Evolutionary conservation across 352 stramenopile species (phyloP), one percentile per base, ranked within the genome.

Genomic region (Phytophthora chlamydospora): DNA sequence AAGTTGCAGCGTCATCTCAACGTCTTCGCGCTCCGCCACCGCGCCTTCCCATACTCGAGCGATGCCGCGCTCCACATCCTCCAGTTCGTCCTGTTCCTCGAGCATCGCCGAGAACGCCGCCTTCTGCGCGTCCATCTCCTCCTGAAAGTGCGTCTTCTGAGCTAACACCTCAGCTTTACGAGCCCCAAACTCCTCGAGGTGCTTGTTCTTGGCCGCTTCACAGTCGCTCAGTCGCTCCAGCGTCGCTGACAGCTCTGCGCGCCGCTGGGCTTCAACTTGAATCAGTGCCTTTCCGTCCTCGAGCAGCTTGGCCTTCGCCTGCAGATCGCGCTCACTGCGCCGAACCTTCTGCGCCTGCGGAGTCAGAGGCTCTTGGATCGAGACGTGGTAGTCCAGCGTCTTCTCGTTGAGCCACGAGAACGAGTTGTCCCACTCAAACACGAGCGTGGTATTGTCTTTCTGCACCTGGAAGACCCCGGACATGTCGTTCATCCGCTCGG

Each of bases 321-420:
- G 49, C 6, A 86, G 35, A 2, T 60, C 42, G 2, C 66, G 68
- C 52, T 77, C 65, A 21, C 73, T 63, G 6, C 52, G 57, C n/a
- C 75, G 71, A 6, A 79, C 43, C 12, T 72, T 44, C 51, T 85
- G 51, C 41, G 76, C 73, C 33, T 73, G 61, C 2, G 47, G 49
- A 6, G 73, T 73, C 31, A 92, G 49, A 9, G 73, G 85, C 44
- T 91, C 76, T 11, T 89, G 71, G 3, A 95, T 71, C 5, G 80
- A 88, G 27, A 95, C 85, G 17, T 93, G 85, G 59, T 95, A 93
- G 56, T 93, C 85, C 35, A 95, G 51, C 1, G 85, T 95, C 62
- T 95, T 95, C 48, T 88, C 82, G 40, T 91, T 90, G 1, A 95
- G 69, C 85, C 85, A 95, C 19, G 83, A 92, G 49, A 93, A 95